phyloP scores from a whole-genome alignment of 345 rosid genomes.

The Cardiospermum halicacabum region DNA sequence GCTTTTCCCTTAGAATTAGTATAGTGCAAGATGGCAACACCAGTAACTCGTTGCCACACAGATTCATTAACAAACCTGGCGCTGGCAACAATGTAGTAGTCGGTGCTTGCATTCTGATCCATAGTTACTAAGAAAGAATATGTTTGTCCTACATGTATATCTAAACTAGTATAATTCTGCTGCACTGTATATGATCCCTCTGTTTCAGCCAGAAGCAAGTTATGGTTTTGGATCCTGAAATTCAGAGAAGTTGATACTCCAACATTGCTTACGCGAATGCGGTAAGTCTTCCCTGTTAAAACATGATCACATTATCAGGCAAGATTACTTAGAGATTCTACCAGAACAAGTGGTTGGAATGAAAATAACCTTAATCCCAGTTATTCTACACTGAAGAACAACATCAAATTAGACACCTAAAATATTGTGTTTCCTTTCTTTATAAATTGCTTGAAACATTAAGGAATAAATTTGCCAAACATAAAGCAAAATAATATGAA shows the following conservation, averaged over 20 bases:
- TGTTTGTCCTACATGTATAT: conserved; percentile 94
- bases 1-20: conserved; percentile 96
- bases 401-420: background rate
- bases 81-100: conserved; percentile 98
- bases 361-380: background rate
- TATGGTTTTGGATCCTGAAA: conserved; percentile 94
- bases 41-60: conserved; percentile 86
- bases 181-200: conserved; percentile 99
- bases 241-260: conserved; percentile 89
- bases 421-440: background rate
- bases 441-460: background rate
- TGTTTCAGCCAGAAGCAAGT: conserved; percentile 78
- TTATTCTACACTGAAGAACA: background rate
- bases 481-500: background rate
- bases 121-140: conserved; percentile 84
- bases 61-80: conserved; percentile 89
- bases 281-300: conserved; percentile 81
- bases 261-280: conserved; percentile 86
- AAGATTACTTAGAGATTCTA: conserved; percentile 1
- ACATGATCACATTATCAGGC: conserved; percentile 7
- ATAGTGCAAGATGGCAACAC: conserved; percentile 87
- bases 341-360: background rate
- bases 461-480: background rate
- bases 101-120: conserved; percentile 96
- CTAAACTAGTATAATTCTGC: conserved; percentile 95